Percentiles rank a stretch among this genome's conserved stretches.
Evolutionary conservation across 257 asterid species (phyloP).

Genomic region (Nicotiana attenuata): DNA sequence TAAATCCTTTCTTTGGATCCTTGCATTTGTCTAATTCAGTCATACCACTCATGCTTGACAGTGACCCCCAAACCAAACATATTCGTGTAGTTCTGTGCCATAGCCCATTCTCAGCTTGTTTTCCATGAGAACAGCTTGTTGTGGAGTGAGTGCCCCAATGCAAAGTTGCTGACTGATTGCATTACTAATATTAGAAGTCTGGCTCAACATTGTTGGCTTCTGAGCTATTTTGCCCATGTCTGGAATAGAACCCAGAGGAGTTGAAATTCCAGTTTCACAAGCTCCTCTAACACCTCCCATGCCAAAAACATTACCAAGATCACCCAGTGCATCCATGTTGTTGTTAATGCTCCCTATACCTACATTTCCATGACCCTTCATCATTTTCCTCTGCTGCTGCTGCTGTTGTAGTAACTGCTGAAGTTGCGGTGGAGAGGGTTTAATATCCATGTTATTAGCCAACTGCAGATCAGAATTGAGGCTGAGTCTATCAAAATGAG

Average conservation of each 20-base stretch:
- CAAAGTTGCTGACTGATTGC: conserved; percentile 41
- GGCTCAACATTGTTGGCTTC: conserved; percentile 46
- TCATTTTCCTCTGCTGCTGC: conserved; percentile 56
- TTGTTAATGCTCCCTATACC: conserved; percentile 68
- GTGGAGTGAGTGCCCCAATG: conserved; percentile 37
- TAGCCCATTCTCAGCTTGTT: conserved; percentile 32
- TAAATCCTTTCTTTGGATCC: conserved; percentile 11
- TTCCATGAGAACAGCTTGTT: conserved; percentile 37
- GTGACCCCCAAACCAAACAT: conserved; percentile 53
- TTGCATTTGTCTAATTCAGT: conserved; percentile 67
- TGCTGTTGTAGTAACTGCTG: conserved; percentile 58
- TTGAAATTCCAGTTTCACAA: conserved; percentile 61
- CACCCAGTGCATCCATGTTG: conserved; percentile 73
- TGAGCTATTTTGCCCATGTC: conserved; percentile 61
- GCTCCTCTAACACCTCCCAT: conserved; percentile 69
- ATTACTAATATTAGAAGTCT: conserved; percentile 50
- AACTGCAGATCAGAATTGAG: conserved; percentile 54
- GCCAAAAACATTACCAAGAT: conserved; percentile 62
- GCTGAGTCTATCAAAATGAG: conserved; percentile 51
- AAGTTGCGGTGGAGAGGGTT: conserved; percentile 46
- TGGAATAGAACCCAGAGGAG: conserved; percentile 59
- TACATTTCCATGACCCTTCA: conserved; percentile 60
- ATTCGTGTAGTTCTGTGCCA: conserved; percentile 39
- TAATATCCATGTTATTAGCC: conserved; percentile 54
- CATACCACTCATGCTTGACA: conserved; percentile 44